Percentiles rank a stretch among this genome's conserved stretches.
Conservation (phyloP, 176 grass and related monocot genomes). For the Oryza nivara region DNA sequence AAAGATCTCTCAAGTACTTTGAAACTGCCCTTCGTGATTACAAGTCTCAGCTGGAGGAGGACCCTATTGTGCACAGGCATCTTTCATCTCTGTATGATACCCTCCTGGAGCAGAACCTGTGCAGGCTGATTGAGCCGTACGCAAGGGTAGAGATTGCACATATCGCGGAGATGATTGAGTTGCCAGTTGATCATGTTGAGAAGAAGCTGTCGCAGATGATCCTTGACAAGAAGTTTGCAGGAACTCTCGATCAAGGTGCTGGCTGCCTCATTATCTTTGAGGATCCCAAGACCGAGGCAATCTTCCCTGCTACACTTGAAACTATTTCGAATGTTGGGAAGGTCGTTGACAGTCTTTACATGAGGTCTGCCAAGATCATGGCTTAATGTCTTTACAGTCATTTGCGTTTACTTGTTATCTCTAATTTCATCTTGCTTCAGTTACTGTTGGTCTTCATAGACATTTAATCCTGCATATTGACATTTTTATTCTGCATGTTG, state of each 20-base stretch:
- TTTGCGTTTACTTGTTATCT: neutral
- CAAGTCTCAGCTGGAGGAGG: conserved; percentile 65
- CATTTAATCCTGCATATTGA: conserved; percentile 31
- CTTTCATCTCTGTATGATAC: conserved; percentile 79
- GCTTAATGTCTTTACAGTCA: conserved; percentile 26
- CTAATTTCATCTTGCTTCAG: conserved; percentile 31
- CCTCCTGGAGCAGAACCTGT: conserved; percentile 79
- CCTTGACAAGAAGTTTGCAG: conserved; percentile 83
- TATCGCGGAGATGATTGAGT: conserved; percentile 69
- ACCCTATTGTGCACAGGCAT: conserved; percentile 79
- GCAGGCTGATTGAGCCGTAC: conserved; percentile 76
- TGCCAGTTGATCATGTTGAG: conserved; percentile 70
- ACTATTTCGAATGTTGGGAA: conserved; percentile 72
- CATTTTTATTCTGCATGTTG: conserved; percentile 26
- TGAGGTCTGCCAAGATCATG: conserved; percentile 75
- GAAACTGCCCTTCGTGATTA: conserved; percentile 70
- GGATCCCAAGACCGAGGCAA: conserved; percentile 58
- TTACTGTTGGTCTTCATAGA: neutral
- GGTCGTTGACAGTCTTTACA: conserved; percentile 79
- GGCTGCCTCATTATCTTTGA: conserved; percentile 81
- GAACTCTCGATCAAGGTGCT: conserved; percentile 75
- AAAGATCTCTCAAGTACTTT: conserved; percentile 73
- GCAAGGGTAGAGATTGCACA: conserved; percentile 63
- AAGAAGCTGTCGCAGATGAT: conserved; percentile 84
- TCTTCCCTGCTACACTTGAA: conserved; percentile 74